phyloP scores from a whole-genome alignment of 345 rosid species.

The Anastatica hierochuntica region DNA sequence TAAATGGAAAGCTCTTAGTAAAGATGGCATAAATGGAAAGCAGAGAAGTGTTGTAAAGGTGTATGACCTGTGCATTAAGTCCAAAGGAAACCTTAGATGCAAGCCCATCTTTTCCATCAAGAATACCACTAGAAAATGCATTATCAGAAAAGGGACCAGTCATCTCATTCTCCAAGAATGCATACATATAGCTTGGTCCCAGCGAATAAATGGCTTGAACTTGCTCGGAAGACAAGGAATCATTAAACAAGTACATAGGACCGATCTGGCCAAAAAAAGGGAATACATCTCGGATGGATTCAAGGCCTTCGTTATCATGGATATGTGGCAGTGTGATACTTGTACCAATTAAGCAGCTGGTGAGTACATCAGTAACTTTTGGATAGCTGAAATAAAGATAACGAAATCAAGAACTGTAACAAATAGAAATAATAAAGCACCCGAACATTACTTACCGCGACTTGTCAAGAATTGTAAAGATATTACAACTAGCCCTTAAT shows the following conservation, averaged over 20 bases:
- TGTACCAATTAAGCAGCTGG: conserved; percentile 71
- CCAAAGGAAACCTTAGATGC: conserved; percentile 83
- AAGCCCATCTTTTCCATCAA: conserved; percentile 89
- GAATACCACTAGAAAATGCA: conserved; percentile 63
- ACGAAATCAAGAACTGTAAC: neutral
- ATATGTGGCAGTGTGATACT: conserved; percentile 38
- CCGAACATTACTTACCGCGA: conserved; percentile 2
- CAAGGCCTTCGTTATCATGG: conserved; percentile 48
- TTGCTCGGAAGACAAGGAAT: conserved; percentile 77
- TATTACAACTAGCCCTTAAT: conserved; percentile 13
- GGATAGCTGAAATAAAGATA: conserved; percentile 59
- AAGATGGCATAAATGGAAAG: neutral
- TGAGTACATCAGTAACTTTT: conserved; percentile 69
- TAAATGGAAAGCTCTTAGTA: conserved; percentile 10
- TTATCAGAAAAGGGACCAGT: conserved; percentile 37
- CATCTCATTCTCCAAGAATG: conserved; percentile 76
- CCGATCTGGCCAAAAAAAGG: conserved; percentile 92
- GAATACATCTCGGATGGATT: conserved; percentile 36
- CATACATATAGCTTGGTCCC: conserved; percentile 96
- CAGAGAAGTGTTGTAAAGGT: conserved; percentile 3
- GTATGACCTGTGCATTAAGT: conserved; percentile 82
- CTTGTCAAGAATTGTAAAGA: neutral
- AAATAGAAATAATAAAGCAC: neutral
- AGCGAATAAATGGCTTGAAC: conserved; percentile 65
- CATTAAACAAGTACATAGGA: conserved; percentile 76